Evolutionary conservation across 192 early-diverging fungal genomes (phyloP), one percentile per base, ranked within the genome.

Genomic region (Coemansia sp.): DNA sequence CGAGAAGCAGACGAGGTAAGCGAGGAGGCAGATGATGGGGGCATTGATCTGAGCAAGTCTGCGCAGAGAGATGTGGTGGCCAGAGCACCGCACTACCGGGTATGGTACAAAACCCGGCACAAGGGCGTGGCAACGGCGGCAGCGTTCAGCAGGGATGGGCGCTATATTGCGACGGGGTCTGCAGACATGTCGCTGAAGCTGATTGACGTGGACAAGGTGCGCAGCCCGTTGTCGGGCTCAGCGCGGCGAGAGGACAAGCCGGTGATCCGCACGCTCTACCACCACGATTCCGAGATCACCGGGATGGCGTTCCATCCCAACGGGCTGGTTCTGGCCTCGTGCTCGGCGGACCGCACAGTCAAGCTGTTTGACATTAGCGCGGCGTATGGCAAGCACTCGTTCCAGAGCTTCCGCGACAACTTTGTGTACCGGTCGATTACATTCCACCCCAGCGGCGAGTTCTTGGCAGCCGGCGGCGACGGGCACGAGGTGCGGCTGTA

Each of bases 391-490:
- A 95, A 92, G 51, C 59, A 86, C 51, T 79, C 88, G 11, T 93
- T 93, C 59, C 70, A 89, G 49, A 91, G 85, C 68, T 67, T 94
- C 20, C 79, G 84, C 67, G 91, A 96, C 63, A 77, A 86, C 18
- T 79, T 83, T 44, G 76, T 86, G 6, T 84, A 89, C 51, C 62
- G 81, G 22, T 87, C 87, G 5, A 85, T 96, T 7, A 78, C 79
- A 5, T 98, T 98, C 70, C 94, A 98, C 67, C 94, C 94, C 10
- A 86, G 85, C 5, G 94, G 92, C 33, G 91, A 94, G 57, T 94
- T 79, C 63, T 57, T 96, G 25, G 67, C 85, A 2, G 83, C 87
- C 7, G 85, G 83, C 23, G 84, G 88, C 19, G 85, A 92, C 40
- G 83, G 88, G 45, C 77, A 78, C 26, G 82, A 85, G 7, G 79